These are phyloP conservation scores for Colletotrichum sojae DNA, from an alignment of 2,329 filamentous ascomycete species.

Conservation along the genomic window DNA sequence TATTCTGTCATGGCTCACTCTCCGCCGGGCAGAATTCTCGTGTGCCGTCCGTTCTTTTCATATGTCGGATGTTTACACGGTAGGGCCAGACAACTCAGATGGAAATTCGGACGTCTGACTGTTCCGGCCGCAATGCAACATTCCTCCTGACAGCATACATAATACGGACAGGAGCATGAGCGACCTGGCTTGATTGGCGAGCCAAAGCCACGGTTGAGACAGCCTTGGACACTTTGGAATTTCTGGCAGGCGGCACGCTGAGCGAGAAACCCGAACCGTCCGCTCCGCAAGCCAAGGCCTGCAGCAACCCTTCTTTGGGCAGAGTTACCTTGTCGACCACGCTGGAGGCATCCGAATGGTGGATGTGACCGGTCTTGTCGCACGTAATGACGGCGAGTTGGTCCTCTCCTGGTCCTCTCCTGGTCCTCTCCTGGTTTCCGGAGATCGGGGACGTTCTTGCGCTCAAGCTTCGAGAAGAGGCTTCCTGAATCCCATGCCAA, in stretches of 20 bases:
- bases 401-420: not conserved
- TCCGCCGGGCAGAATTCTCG: no score
- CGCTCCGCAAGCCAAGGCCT: slow-evolving; percentile 22
- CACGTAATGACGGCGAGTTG: not conserved
- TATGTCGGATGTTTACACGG: no score
- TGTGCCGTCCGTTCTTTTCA: no score
- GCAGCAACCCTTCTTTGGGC: not conserved
- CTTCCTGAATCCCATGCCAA: not conserved
- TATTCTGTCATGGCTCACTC: no score
- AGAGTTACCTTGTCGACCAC: not conserved
- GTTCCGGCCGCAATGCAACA: no score
- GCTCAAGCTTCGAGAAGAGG: slow-evolving; percentile 1
- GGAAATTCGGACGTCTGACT: no score
- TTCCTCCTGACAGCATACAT: no score
- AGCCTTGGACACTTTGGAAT: no score
- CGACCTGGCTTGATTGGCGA: no score
- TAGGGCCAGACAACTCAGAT: no score
- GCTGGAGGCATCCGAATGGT: not conserved
- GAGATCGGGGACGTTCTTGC: not conserved
- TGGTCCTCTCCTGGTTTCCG: not conserved
- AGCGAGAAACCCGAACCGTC: not conserved
- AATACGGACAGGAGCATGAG: no score
- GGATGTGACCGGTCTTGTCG: not conserved
- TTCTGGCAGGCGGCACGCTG: not conserved
- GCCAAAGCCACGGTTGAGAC: no score